phyloP scores from a whole-genome alignment of 805 yeast genomes.

The Yarrowia yakushimensis region DNA sequence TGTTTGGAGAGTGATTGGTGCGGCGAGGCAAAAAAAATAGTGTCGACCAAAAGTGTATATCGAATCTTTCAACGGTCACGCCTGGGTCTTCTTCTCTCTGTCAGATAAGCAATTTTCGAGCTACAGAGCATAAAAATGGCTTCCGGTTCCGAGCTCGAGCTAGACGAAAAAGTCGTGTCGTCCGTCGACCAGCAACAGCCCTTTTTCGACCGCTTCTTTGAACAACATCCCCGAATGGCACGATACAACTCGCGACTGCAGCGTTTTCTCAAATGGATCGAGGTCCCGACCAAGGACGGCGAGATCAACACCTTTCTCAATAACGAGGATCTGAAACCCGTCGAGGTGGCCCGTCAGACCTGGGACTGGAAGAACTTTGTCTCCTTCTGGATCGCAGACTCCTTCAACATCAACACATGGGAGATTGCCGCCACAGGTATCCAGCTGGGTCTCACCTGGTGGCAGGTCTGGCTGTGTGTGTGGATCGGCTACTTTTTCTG shows the following conservation, averaged over 20 bases:
- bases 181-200: not conserved
- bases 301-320: slow-evolving; percentile 46
- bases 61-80: not conserved
- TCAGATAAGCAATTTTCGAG: not conserved
- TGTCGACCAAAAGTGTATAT: not conserved
- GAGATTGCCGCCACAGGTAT: slow-evolving; percentile 88
- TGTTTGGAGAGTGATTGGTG: not conserved
- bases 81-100: not conserved
- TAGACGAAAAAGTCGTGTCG: not conserved
- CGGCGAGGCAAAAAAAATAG: not conserved
- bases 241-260: not conserved
- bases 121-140: not conserved
- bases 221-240: not conserved
- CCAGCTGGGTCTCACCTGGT: slow-evolving; percentile 75
- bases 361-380: slow-evolving; percentile 85
- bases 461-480: slow-evolving; percentile 87
- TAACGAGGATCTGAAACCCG: slow-evolving; percentile 76
- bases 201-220: not conserved
- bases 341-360: slow-evolving; percentile 66
- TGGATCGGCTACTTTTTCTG: slow-evolving; percentile 78
- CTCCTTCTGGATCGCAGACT: slow-evolving; percentile 83
- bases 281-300: slow-evolving; percentile 18
- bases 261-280: not conserved
- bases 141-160: not conserved
- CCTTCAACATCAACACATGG: slow-evolving; percentile 87